Evolutionary conservation across 2,329 filamentous ascomycete species (phyloP).

Genomic region (Tricladium varicosporioides): DNA sequence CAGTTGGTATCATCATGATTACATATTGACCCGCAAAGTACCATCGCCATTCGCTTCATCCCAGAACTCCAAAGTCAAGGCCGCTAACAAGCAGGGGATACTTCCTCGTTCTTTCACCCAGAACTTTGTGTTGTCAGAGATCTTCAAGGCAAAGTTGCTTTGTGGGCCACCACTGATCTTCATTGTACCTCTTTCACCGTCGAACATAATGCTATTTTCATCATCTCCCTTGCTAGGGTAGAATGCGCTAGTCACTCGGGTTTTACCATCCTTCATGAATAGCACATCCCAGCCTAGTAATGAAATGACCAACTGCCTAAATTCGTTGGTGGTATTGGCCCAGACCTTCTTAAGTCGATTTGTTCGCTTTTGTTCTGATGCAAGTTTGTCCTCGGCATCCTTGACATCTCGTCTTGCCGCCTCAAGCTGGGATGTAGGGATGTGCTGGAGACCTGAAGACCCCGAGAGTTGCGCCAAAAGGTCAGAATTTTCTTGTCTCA

Average conservation of each 20-base stretch:
- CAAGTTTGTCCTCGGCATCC: constrained; percentile 66
- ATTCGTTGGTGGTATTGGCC: constrained; percentile 86
- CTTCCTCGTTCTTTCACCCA: constrained; percentile 94
- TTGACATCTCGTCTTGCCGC: constrained; percentile 73
- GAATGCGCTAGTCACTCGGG: constrained; percentile 84
- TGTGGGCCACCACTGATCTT: constrained; percentile 90
- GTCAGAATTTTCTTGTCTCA: constrained; percentile 81
- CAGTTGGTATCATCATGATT: background rate
- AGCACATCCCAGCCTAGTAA: constrained; percentile 93
- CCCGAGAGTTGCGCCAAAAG: constrained; percentile 69
- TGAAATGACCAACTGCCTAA: constrained; percentile 90
- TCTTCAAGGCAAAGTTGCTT: constrained; percentile 81
- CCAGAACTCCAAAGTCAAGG: constrained; percentile 89
- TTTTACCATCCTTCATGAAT: constrained; percentile 96
- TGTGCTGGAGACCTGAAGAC: constrained; percentile 39
- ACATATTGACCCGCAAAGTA: constrained; percentile 26
- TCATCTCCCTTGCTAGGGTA: constrained; percentile 65
- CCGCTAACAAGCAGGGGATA: constrained; percentile 89
- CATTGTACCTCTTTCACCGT: constrained; percentile 94
- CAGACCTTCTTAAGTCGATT: constrained; percentile 89
- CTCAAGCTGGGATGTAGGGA: constrained; percentile 75
- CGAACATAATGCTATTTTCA: constrained; percentile 76
- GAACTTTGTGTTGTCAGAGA: constrained; percentile 84
- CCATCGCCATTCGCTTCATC: constrained; percentile 52
- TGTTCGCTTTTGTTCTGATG: constrained; percentile 77